Conservation (phyloP, 495 filamentous ascomycete genomes). For the Rostrohypoxylon terebratum region DNA sequence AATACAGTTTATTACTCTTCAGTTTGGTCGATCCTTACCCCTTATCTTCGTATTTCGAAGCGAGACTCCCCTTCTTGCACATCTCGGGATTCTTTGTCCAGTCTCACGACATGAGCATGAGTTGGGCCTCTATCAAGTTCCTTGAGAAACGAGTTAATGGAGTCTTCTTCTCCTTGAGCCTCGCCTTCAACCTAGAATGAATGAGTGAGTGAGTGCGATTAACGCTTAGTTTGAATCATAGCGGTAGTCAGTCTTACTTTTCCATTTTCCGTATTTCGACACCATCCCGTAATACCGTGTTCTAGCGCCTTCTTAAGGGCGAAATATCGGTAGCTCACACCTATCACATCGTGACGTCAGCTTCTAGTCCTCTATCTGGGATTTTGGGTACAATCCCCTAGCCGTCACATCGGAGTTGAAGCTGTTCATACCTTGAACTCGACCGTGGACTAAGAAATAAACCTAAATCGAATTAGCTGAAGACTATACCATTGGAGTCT, state of each 20-base stretch:
- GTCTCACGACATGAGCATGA: slow-evolving; percentile 73
- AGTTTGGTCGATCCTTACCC: neutral
- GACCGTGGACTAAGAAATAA: slow-evolving; percentile 67
- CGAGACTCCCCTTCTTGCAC: slow-evolving; percentile 69
- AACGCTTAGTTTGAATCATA: neutral
- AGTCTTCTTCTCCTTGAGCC: slow-evolving; percentile 77
- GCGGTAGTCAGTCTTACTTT: slow-evolving; percentile 60
- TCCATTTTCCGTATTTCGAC: slow-evolving; percentile 78
- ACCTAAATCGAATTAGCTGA: slow-evolving; percentile 49
- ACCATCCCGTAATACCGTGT: slow-evolving; percentile 79
- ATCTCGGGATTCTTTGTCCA: slow-evolving; percentile 75
- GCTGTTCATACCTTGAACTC: slow-evolving; percentile 62
- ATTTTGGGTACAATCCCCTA: neutral
- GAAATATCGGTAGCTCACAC: slow-evolving; percentile 83
- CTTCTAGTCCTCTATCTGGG: slow-evolving; percentile 1
- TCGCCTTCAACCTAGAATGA: slow-evolving; percentile 83
- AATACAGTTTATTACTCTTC: neutral
- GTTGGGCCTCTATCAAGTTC: slow-evolving; percentile 79
- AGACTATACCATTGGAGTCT: neutral
- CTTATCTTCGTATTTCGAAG: slow-evolving; percentile 67
- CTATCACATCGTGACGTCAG: slow-evolving; percentile 55
- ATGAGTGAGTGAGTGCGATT: slow-evolving; percentile 21
- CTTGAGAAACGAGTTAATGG: slow-evolving; percentile 75
- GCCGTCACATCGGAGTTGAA: slow-evolving; percentile 1
- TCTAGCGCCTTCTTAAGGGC: slow-evolving; percentile 74